Conservation (phyloP, 768 basidiomycete genomes). For the Candolleomyces efflorescens region DNA sequence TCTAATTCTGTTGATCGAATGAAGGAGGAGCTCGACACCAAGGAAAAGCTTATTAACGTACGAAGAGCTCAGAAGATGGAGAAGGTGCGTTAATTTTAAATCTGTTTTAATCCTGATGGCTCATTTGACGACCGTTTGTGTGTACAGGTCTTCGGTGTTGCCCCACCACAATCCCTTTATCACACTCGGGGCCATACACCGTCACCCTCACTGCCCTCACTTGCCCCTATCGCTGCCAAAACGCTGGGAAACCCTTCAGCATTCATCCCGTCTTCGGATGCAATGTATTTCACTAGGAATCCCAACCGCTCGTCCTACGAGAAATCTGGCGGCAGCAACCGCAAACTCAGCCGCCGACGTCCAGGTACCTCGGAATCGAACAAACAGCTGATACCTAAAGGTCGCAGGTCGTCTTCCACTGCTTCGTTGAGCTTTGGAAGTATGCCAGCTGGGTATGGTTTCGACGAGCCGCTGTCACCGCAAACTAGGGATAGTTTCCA, state of each 20-base stretch:
- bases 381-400: conserved; percentile 41
- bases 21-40: conserved; percentile 65
- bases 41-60: conserved; percentile 77
- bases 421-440: conserved; percentile 1
- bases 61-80: conserved; percentile 84
- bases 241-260: conserved; percentile 14
- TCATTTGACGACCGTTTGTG: not conserved
- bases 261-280: conserved; percentile 15
- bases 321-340: conserved; percentile 29
- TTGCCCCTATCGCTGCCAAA: conserved; percentile 10
- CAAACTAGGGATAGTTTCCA: not conserved
- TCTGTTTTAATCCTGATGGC: conserved; percentile 6
- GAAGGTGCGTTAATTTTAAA: conserved; percentile 46
- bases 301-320: conserved; percentile 48
- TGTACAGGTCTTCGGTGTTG: conserved; percentile 72
- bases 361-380: conserved; percentile 67
- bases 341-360: conserved; percentile 26
- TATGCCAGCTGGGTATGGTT: not conserved
- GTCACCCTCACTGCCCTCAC: conserved; percentile 26
- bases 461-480: conserved; percentile 5
- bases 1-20: conserved; percentile 55
- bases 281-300: conserved; percentile 31
- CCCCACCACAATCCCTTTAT: conserved; percentile 76
- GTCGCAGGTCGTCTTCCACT: conserved; percentile 7
- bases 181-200: conserved; percentile 52